Conservation (phyloP, 2,329 filamentous ascomycete genomes). For the Colletotrichum sojae region DNA sequence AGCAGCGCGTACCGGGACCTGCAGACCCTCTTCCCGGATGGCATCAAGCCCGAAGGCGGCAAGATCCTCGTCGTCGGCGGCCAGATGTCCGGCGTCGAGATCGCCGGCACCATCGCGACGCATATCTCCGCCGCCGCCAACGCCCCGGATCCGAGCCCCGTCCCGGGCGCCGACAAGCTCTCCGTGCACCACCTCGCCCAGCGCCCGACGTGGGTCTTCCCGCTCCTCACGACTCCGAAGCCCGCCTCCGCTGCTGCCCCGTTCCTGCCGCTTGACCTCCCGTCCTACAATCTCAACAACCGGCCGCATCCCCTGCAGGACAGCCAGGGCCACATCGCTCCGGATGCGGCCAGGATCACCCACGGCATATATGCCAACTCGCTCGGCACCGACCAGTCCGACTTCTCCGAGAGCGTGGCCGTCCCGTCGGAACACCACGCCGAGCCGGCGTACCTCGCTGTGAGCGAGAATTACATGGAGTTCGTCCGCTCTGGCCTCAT, state of each 20-base stretch:
- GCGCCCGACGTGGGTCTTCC: constrained; percentile 80
- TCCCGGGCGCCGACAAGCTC: constrained; percentile 63
- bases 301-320: constrained; percentile 73
- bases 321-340: constrained; percentile 73
- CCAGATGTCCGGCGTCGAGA: constrained; percentile 87
- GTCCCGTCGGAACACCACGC: constrained; percentile 57
- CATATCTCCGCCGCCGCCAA: constrained; percentile 77
- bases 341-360: constrained; percentile 67
- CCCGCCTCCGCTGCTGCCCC: constrained; percentile 64
- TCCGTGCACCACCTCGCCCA: constrained; percentile 78
- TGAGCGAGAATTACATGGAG: constrained; percentile 80
- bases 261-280: constrained; percentile 81
- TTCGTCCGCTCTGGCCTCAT: constrained; percentile 79
- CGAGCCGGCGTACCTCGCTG: constrained; percentile 75
- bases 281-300: constrained; percentile 78
- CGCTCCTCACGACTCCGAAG: constrained; percentile 68
- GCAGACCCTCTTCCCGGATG: constrained; percentile 58
- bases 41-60: constrained; percentile 55
- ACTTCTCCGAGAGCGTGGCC: constrained; percentile 57
- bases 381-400: constrained; percentile 69
- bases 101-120: constrained; percentile 78
- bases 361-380: constrained; percentile 66
- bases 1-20: constrained; percentile 77
- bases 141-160: constrained; percentile 59
- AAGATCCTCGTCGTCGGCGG: constrained; percentile 84